Conservation (phyloP, 2,329 filamentous ascomycete genomes). For the Rhytidhysteron rufulum region DNA sequence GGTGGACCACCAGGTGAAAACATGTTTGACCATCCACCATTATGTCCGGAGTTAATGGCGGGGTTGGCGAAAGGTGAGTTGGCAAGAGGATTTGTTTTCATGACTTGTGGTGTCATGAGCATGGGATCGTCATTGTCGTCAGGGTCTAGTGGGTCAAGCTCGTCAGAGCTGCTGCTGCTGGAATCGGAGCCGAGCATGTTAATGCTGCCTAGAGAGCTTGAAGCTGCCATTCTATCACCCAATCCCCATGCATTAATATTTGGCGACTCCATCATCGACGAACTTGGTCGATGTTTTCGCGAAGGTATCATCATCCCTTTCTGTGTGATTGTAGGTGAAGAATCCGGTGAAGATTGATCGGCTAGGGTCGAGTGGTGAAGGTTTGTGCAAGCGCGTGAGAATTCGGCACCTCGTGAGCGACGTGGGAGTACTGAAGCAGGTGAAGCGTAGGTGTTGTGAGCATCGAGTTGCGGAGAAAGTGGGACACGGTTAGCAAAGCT, state of each 20-base stretch:
- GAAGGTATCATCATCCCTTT: constrained; percentile 60
- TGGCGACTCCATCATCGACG: constrained; percentile 58
- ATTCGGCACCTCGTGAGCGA: constrained; percentile 86
- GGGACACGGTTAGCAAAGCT: constrained; percentile 59
- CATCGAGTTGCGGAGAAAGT: constrained; percentile 81
- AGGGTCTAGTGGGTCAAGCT: constrained; percentile 45
- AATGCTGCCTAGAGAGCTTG: constrained; percentile 76
- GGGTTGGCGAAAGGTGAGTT: constrained; percentile 42
- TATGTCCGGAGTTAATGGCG: constrained; percentile 42
- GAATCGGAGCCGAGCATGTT: constrained; percentile 77
- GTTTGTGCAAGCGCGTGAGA: constrained; percentile 87
- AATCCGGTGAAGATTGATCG: constrained; percentile 82
- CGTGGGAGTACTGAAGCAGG: constrained; percentile 84
- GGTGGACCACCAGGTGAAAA: constrained; percentile 65
- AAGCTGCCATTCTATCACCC: constrained; percentile 42
- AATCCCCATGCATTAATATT: constrained; percentile 63
- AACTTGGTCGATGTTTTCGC: constrained; percentile 42
- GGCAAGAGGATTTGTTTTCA: constrained; percentile 52
- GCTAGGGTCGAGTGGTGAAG: constrained; percentile 93
- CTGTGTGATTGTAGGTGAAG: constrained; percentile 78
- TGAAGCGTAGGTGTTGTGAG: constrained; percentile 79
- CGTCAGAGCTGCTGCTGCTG: constrained; percentile 65
- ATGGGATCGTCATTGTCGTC: constrained; percentile 63
- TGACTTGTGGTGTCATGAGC: constrained; percentile 75
- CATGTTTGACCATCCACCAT: constrained; percentile 60